phyloP scores from a whole-genome alignment of 768 basidiomycete genomes.

The Kwoniella shandongensis region DNA sequence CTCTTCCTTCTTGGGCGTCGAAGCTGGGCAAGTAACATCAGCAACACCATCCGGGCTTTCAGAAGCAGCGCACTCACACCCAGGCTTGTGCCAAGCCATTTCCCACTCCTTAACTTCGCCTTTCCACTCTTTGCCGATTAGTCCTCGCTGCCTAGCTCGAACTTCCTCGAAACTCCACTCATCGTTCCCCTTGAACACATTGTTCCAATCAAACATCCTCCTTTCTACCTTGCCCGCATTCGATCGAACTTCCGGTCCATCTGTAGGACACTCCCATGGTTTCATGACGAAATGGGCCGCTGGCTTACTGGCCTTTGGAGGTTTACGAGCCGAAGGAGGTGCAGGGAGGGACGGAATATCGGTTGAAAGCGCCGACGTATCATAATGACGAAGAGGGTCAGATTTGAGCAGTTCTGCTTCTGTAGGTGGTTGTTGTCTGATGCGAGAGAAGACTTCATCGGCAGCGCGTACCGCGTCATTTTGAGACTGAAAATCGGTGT shows the following conservation, averaged over 20 bases:
- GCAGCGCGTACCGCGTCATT: conserved; percentile 36
- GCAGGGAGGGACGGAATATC: conserved; percentile 34
- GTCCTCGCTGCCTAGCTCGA: conserved; percentile 51
- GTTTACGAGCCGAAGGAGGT: conserved; percentile 39
- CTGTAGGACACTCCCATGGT: conserved; percentile 47
- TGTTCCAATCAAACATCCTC: conserved; percentile 58
- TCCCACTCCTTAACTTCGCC: conserved; percentile 49
- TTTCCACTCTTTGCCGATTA: conserved; percentile 47
- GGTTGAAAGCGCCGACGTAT: conserved; percentile 17
- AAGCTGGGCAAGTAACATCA: conserved; percentile 29
- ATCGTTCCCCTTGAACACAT: conserved; percentile 67
- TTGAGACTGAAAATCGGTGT: conserved; percentile 18
- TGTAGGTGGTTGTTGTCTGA: conserved; percentile 35
- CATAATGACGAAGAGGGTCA: conserved; percentile 56
- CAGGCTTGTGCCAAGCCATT: conserved; percentile 44
- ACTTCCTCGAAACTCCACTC: conserved; percentile 83
- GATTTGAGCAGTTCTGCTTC: conserved; percentile 56
- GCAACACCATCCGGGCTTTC: background rate
- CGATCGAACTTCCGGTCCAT: conserved; percentile 42
- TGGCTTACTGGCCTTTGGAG: conserved; percentile 22
- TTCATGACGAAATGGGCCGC: conserved; percentile 12
- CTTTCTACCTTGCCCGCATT: conserved; percentile 47
- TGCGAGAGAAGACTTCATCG: conserved; percentile 49
- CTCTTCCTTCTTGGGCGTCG: conserved; percentile 42
- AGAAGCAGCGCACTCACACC: conserved; percentile 35